Evolutionary conservation across 2,329 filamentous ascomycete species (phyloP), one percentile per base, ranked within the genome.

Genomic region (Paraconiothyrium brasiliense): DNA sequence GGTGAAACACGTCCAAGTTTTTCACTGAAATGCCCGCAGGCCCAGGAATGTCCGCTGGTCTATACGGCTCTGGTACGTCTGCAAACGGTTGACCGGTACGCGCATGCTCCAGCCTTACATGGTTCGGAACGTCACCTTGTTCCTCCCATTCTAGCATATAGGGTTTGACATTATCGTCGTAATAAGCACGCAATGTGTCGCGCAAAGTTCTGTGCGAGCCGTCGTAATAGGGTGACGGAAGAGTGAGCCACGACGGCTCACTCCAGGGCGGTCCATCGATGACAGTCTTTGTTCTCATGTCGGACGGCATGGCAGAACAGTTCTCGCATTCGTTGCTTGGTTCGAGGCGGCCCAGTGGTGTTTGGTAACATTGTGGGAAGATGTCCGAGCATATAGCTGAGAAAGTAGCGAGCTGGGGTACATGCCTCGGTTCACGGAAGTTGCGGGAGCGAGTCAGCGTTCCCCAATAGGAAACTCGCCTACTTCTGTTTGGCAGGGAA

Each of bases 71-170:
- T 1, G 82, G 82, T 4, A 84, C 78, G 47, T 83, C 82, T 1
- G 75, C 73, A 63, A 82, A 82, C 1, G 78, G 69, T 59, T 80
- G 80, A 14, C 82, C 81, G 9, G 80, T 78, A 7, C 71, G 68
- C 3, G 78, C 79, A 75, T 77, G 82, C 59, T 74, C 72, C 35
- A 76, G 60, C 10, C 72, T 68, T 16, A 67, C 85, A 57, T 84
- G 73, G 1, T 84, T 84, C 2, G 84, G 84, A 3, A 81, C 82
- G 71, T 76, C 78, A 46, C 82, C 82, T 24, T 75, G 72, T 57
- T 78, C 80, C 65, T 91, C 89, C 89, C 89, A 91, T 43, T 90
- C 86, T 35, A 88, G 82, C 4, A 85, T 84, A 64, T 84, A 81
- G 0, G 87, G 88, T 1, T 85, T 78, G 48, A 91, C 81, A 41